These are phyloP conservation scores for Blastobotrys americana DNA, from an alignment of 805 yeast genomes.

Conservation along the genomic window DNA sequence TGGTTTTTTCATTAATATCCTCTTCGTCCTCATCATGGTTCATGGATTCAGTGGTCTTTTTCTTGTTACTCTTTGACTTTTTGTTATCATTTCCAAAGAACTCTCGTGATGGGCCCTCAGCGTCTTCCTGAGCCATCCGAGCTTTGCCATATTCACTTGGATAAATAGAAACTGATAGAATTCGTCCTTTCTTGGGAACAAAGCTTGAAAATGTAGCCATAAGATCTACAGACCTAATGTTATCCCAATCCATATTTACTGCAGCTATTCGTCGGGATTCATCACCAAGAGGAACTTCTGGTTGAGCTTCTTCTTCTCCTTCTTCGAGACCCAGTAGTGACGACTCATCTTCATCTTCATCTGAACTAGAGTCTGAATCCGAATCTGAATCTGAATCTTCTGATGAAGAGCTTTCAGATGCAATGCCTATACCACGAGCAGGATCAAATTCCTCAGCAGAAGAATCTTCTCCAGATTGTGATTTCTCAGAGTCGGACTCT, in stretches of 20 bases:
- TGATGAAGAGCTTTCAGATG: conserved; percentile 17
- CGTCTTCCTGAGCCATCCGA: conserved; percentile 80
- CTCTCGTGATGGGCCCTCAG: conserved; percentile 88
- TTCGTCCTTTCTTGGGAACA: conserved; percentile 66
- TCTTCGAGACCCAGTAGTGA: conserved; percentile 13
- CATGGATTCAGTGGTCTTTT: conserved; percentile 11
- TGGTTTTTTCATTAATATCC: conserved; percentile 58
- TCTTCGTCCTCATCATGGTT: conserved; percentile 26
- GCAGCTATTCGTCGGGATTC: conserved; percentile 79
- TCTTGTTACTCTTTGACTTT: conserved; percentile 32
- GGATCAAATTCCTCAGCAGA: conserved; percentile 23
- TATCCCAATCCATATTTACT: conserved; percentile 97
- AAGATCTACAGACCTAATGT: conserved; percentile 76
- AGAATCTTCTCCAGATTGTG: conserved; percentile 6
- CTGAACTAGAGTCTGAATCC: conserved; percentile 9
- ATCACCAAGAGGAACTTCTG: conserved; percentile 76
- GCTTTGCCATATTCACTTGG: conserved; percentile 84
- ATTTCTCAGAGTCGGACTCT: conserved; percentile 3
- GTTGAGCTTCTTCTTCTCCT: conserved; percentile 29
- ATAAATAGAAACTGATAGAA: conserved; percentile 60
- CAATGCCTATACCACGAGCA: conserved; percentile 34
- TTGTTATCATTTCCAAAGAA: conserved; percentile 50
- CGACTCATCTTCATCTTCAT: conserved; percentile 10
- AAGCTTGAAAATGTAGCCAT: conserved; percentile 85
- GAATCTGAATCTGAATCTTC: conserved; percentile 19